phyloP scores from a whole-genome alignment of 192 early-diverging fungal species.

The Backusella tuberculispora region DNA sequence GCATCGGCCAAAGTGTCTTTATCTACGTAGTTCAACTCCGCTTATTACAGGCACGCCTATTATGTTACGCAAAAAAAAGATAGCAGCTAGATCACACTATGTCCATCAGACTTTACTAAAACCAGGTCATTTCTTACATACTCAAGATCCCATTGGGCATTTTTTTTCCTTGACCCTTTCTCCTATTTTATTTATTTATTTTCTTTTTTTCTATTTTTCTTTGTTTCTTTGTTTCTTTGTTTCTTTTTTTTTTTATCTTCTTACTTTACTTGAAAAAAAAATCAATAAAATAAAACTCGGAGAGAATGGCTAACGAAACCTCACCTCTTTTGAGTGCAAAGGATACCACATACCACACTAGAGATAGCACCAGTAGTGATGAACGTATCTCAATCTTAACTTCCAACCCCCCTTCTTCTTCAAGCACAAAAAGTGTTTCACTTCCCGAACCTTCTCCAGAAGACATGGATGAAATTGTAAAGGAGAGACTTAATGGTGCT shows the following conservation, averaged over 20 bases:
- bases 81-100: not conserved
- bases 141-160: not conserved
- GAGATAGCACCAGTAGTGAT: not conserved
- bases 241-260: not conserved
- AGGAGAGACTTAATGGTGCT: conserved; percentile 21
- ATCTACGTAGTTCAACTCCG: not conserved
- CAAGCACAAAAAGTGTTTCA: not conserved
- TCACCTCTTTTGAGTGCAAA: conserved; percentile 15
- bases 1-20: not conserved
- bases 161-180: not conserved
- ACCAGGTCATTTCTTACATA: not conserved
- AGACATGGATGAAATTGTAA: conserved; percentile 20
- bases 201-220: not conserved
- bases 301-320: conserved; percentile 21
- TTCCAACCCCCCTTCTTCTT: not conserved
- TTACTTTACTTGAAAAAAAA: not conserved
- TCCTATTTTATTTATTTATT: not conserved
- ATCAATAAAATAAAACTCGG: not conserved
- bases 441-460: not conserved
- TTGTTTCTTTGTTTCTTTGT: not conserved
- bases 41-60: not conserved
- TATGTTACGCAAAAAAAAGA: not conserved
- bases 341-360: not conserved
- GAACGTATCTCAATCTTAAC: conserved; percentile 11
- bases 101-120: not conserved